Percentiles rank a stretch among this genome's conserved stretches.
Conservation (phyloP, 495 filamentous ascomycete genomes). For the Trichocladium antarcticum region DNA sequence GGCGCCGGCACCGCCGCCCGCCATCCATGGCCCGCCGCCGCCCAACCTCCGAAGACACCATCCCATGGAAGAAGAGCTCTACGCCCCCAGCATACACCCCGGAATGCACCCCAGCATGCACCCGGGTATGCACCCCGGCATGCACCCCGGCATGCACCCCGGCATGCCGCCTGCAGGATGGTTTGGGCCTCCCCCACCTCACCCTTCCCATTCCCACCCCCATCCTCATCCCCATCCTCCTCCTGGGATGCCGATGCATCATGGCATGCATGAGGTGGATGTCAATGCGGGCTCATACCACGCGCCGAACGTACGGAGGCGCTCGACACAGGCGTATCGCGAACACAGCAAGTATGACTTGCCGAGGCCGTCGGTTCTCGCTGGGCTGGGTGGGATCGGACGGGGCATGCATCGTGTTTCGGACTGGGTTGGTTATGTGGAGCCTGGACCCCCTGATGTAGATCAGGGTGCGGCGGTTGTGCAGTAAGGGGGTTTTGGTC, state of each 20-base stretch:
- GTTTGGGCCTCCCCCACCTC: not conserved
- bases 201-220: not conserved
- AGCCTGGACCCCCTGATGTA: slow-evolving; percentile 20
- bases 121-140: slow-evolving; percentile 10
- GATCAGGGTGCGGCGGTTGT: slow-evolving; percentile 11
- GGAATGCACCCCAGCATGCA: slow-evolving; percentile 10
- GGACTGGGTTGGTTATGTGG: slow-evolving; percentile 40
- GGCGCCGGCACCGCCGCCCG: slow-evolving; percentile 21
- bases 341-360: slow-evolving; percentile 21
- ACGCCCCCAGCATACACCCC: slow-evolving; percentile 15
- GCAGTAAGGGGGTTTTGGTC: not conserved
- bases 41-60: slow-evolving; percentile 27
- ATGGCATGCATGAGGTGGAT: not conserved
- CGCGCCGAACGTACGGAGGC: slow-evolving; percentile 20
- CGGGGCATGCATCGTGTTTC: slow-evolving; percentile 37
- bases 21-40: slow-evolving; percentile 13
- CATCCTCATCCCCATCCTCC: not conserved
- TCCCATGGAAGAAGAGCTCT: slow-evolving; percentile 33
- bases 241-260: slow-evolving; percentile 5
- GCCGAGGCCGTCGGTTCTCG: slow-evolving; percentile 33
- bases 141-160: slow-evolving; percentile 9
- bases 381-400: slow-evolving; percentile 35
- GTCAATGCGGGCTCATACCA: slow-evolving; percentile 15
- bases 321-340: slow-evolving; percentile 16
- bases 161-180: slow-evolving; percentile 11